Evolutionary conservation across 768 basidiomycete genomes (phyloP).

Genomic region (Suillus spraguei): DNA sequence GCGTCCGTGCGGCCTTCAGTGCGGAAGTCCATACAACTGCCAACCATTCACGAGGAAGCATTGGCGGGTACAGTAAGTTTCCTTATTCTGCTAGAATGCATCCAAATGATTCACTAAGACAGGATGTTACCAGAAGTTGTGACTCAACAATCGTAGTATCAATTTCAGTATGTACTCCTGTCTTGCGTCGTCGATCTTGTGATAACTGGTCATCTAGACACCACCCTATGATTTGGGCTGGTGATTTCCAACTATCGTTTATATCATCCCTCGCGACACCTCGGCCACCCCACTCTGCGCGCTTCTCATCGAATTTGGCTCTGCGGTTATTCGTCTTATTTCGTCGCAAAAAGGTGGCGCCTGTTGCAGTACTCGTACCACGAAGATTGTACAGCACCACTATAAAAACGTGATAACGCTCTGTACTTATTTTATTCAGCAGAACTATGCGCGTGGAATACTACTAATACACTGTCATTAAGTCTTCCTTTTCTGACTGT

Average conservation of each 20-base stretch:
- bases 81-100: background rate
- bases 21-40: constrained; percentile 13
- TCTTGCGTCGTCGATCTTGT: too few species aligned
- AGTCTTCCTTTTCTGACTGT: background rate
- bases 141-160: background rate
- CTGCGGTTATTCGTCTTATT: background rate
- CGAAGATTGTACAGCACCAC: background rate
- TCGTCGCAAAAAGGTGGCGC: background rate
- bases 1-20: constrained; percentile 6
- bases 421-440: background rate
- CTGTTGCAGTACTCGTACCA: background rate
- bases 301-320: background rate
- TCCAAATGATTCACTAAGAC: background rate
- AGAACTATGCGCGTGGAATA: background rate
- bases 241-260: background rate
- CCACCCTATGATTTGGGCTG: too few species aligned
- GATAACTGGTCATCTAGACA: background rate
- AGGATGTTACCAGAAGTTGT: background rate
- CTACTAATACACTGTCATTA: background rate
- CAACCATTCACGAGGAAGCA: background rate
- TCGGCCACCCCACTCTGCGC: background rate
- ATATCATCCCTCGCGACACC: background rate
- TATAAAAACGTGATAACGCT: background rate
- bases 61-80: background rate
- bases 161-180: background rate